Percentiles rank a stretch among this genome's conserved stretches.
These are phyloP conservation scores for Neurospora pannonica DNA, from an alignment of 495 filamentous ascomycete genomes.

Conservation along the genomic window DNA sequence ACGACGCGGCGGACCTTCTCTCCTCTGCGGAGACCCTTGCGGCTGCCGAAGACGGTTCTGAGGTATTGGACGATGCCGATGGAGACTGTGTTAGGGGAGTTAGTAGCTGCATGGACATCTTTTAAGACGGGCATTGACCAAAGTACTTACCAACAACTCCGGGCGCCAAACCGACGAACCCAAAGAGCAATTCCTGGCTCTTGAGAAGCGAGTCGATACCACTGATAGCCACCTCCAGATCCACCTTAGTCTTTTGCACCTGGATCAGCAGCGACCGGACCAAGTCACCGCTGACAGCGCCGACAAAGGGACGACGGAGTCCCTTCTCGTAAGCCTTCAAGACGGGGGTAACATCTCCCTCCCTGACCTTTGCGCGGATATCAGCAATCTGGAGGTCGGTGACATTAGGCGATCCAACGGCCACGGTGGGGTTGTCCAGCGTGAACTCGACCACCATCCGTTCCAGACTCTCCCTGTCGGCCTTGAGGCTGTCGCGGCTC, in stretches of 20 bases:
- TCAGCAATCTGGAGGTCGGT: conserved; percentile 54
- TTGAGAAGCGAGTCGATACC: conserved; percentile 89
- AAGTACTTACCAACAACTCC: conserved; percentile 53
- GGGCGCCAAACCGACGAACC: conserved; percentile 87
- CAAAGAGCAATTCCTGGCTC: conserved; percentile 95
- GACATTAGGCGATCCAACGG: conserved; percentile 30
- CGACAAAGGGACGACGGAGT: conserved; percentile 65
- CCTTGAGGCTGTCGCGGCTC: conserved; percentile 80
- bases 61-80: conserved; percentile 68
- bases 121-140: neutral
- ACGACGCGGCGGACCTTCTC: conserved; percentile 55
- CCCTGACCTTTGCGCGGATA: conserved; percentile 66
- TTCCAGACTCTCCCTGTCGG: conserved; percentile 83
- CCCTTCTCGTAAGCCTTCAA: conserved; percentile 85
- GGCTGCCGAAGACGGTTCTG: conserved; percentile 51
- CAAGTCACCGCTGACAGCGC: conserved; percentile 76
- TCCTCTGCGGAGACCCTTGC: conserved; percentile 52
- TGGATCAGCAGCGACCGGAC: conserved; percentile 87
- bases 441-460: conserved; percentile 97
- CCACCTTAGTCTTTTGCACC: conserved; percentile 97
- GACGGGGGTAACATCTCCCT: conserved; percentile 88
- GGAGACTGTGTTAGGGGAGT: conserved; percentile 41
- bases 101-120: neutral
- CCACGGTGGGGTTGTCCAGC: conserved; percentile 55
- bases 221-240: conserved; percentile 89